Base-by-base conservation (phyloP, 805 yeast species). In the Kodamaea leandrae region DNA sequence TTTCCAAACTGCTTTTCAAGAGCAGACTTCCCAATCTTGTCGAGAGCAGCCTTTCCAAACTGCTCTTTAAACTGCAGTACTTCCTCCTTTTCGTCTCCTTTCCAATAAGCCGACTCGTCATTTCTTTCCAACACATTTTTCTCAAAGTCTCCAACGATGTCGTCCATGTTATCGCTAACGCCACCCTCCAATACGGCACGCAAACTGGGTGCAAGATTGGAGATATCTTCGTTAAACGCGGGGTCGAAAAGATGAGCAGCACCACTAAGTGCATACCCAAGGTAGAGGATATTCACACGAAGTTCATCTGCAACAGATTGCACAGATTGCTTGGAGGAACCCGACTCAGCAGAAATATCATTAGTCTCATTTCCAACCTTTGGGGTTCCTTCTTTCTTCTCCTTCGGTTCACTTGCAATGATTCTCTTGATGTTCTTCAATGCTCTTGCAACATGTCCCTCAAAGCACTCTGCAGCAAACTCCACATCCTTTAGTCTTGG, bases 161-260 rank as follows among this genome's bases (percentile, higher is more conserved):
- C 32, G 7, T 27, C 32, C 32, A 27, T 14, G 10, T 27, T 13
- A 4, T 27, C 32, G 17, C 10, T 16, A 4, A 27, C 15, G 15
- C 17, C 32, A 13, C 32, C 32, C 17, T 27, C 32, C 13, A 27
- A 27, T 8, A 27, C 32, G 7, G 8, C 15, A 17, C 32, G 32
- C 17, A 27, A 27, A 5, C 32, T 17, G 5, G 32, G 17, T 33
- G 53, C 58, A 32, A 66, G 50, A 32, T 64, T 62, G 0, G 75
- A 73, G 17, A 68, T 65, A 33, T 70, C 71, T 32, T 71, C 77
- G 33, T 73, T 70, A 50, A 70, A 83, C 10, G 81, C 78, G 0
- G 95, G 86, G 55, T 88, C 96, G 51, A 86, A 77, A 26, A 89
- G 63, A 32, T 75, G 70, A 24, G 95, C 76, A 6, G 79, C 65